Percentiles rank a stretch among this genome's conserved stretches.
These are phyloP conservation scores for Cutaneotrichosporon sp. DNA, from an alignment of 1,284 basidiomycete species.

Conservation along the genomic window DNA sequence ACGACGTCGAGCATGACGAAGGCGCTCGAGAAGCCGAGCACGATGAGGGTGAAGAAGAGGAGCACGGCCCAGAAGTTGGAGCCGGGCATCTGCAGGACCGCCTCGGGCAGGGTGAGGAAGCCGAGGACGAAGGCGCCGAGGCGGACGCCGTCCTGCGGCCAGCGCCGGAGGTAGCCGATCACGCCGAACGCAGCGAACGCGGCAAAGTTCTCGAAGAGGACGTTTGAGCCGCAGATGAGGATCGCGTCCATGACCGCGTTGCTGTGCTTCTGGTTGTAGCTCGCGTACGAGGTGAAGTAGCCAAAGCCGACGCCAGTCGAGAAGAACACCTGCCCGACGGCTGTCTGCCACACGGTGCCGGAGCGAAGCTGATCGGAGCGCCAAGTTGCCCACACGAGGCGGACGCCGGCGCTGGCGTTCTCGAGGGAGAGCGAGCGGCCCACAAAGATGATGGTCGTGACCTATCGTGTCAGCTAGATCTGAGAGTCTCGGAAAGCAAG, in stretches of 20 bases:
- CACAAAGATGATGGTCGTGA: constrained; percentile 33
- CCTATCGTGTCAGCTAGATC: neutral
- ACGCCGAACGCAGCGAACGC: constrained; percentile 31
- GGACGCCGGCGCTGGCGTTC: constrained; percentile 27
- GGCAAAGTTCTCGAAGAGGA: constrained; percentile 33
- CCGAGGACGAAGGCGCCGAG: constrained; percentile 42
- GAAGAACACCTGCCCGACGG: constrained; percentile 34
- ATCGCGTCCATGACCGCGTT: constrained; percentile 35
- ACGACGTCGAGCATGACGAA: constrained; percentile 35
- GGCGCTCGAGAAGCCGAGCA: constrained; percentile 29
- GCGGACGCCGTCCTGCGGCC: constrained; percentile 29
- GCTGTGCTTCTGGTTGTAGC: constrained; percentile 33
- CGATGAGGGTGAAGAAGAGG: constrained; percentile 32
- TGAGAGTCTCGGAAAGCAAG: too few relatives aligned
- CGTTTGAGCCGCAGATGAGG: constrained; percentile 28
- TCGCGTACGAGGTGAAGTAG: constrained; percentile 33
- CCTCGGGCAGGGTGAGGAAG: constrained; percentile 33
- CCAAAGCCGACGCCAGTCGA: constrained; percentile 34
- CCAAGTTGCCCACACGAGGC: constrained; percentile 31
- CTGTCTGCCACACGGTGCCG: constrained; percentile 30
- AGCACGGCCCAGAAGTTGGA: constrained; percentile 32
- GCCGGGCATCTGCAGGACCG: constrained; percentile 33
- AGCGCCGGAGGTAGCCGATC: constrained; percentile 28
- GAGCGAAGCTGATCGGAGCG: constrained; percentile 18
- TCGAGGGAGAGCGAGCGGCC: constrained; percentile 26